Evolutionary conservation across 306 rosid species (phyloP).

Genomic region (Cercis canadensis): DNA sequence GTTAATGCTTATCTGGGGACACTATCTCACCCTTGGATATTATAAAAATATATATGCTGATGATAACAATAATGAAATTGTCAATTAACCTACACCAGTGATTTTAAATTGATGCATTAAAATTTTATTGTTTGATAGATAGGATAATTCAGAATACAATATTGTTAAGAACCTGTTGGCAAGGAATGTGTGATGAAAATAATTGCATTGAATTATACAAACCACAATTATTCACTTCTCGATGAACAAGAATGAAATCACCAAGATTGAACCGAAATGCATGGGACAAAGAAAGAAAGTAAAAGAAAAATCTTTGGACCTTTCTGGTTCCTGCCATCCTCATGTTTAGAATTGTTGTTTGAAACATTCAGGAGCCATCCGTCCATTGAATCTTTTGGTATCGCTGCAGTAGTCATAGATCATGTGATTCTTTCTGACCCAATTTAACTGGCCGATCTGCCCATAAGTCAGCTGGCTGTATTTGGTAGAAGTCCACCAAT

Average conservation of each 20-base stretch:
- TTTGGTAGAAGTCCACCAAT: slow-evolving; percentile 73
- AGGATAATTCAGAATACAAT: not conserved
- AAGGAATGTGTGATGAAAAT: slow-evolving; percentile 13
- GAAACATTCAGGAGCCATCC: slow-evolving; percentile 63
- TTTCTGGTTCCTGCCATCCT: not conserved
- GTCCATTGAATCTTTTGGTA: slow-evolving; percentile 60
- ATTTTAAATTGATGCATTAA: not conserved
- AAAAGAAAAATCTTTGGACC: not conserved
- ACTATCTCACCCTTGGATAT: not conserved
- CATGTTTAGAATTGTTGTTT: slow-evolving; percentile 52
- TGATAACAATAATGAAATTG: not conserved
- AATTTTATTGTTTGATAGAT: not conserved
- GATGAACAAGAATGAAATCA: slow-evolving; percentile 21
- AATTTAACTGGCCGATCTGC: slow-evolving; percentile 52
- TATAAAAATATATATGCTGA: no score
- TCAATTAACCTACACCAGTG: not conserved
- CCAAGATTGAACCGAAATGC: slow-evolving; percentile 22
- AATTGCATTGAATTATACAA: slow-evolving; percentile 12
- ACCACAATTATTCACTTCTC: slow-evolving; percentile 1
- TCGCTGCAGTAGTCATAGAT: slow-evolving; percentile 85
- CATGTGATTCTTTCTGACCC: slow-evolving; percentile 65
- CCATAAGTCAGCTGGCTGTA: slow-evolving; percentile 51
- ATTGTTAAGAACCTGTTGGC: not conserved
- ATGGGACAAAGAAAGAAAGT: slow-evolving; percentile 21
- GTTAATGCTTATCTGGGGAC: not conserved